phyloP scores from a whole-genome alignment of 306 rosid genomes.

The Coriaria nepalensis region DNA sequence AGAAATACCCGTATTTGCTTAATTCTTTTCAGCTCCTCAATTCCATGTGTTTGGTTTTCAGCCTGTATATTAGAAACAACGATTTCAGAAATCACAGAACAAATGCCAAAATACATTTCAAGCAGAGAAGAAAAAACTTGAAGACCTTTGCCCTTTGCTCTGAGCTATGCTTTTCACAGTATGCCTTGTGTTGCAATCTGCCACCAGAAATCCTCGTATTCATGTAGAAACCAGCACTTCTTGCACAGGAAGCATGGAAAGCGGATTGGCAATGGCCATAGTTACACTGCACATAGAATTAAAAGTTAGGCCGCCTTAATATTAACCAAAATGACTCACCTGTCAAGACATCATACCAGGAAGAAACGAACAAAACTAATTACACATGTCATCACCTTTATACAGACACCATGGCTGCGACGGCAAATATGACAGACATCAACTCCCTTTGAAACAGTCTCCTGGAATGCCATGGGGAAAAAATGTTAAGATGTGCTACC shows the following conservation, averaged over 20 bases:
- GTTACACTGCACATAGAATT: slow-evolving; percentile 61
- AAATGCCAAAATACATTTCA: background rate
- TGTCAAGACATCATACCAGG: slow-evolving; percentile 3
- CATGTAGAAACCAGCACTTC: slow-evolving; percentile 75
- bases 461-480: slow-evolving; percentile 38
- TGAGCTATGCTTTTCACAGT: slow-evolving; percentile 81
- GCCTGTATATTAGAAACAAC: slow-evolving; percentile 35
- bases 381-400: slow-evolving; percentile 42
- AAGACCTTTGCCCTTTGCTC: slow-evolving; percentile 87
- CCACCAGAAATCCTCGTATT: slow-evolving; percentile 51
- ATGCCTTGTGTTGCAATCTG: slow-evolving; percentile 84
- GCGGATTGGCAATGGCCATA: slow-evolving; percentile 78
- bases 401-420: slow-evolving; percentile 64
- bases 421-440: slow-evolving; percentile 61
- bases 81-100: background rate
- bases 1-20: slow-evolving; percentile 67
- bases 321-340: slow-evolving; percentile 1
- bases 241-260: slow-evolving; percentile 86
- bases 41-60: slow-evolving; percentile 78
- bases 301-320: slow-evolving; percentile 10
- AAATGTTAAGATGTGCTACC: background rate
- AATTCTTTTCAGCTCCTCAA: slow-evolving; percentile 70
- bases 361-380: slow-evolving; percentile 1
- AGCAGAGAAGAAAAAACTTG: slow-evolving; percentile 2
- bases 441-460: slow-evolving; percentile 40